Percentiles rank a stretch among this genome's conserved stretches.
Evolutionary conservation across 2,329 filamentous ascomycete species (phyloP).

Genomic region (Coccinonectria pachysandricola): DNA sequence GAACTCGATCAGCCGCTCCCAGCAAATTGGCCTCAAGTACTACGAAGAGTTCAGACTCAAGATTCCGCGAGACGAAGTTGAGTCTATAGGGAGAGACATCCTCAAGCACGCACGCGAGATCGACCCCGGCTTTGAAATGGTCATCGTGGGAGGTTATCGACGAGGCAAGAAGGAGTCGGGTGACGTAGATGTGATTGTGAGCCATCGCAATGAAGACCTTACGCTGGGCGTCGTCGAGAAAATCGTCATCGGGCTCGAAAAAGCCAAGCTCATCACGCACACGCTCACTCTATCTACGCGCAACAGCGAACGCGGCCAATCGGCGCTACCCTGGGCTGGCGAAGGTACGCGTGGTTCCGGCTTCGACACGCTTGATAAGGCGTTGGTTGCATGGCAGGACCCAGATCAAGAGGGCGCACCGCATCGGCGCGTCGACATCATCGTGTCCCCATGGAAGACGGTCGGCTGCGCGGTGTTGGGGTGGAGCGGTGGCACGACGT

Average conservation of each 20-base stretch:
- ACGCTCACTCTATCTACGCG: conserved; percentile 61
- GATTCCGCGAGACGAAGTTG: conserved; percentile 65
- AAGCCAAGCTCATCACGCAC: conserved; percentile 65
- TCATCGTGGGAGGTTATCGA: conserved; percentile 71
- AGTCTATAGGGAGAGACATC: conserved; percentile 54
- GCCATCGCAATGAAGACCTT: conserved; percentile 59
- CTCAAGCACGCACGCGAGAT: conserved; percentile 56
- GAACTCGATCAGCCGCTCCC: conserved; percentile 61
- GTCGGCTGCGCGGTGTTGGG: conserved; percentile 80
- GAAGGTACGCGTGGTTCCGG: conserved; percentile 37
- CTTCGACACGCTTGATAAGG: conserved; percentile 87
- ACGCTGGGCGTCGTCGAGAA: conserved; percentile 62
- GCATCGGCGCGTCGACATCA: conserved; percentile 85
- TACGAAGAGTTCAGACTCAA: conserved; percentile 72
- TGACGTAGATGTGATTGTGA: conserved; percentile 80
- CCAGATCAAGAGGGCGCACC: conserved; percentile 20
- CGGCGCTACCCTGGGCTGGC: conserved; percentile 43
- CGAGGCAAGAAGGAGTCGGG: conserved; percentile 64
- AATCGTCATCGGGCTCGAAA: conserved; percentile 63
- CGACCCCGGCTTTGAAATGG: conserved; percentile 42
- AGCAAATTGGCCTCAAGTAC: conserved; percentile 90
- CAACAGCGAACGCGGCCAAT: conserved; percentile 63
- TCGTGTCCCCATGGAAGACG: conserved; percentile 79
- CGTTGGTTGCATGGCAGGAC: conserved; percentile 79
- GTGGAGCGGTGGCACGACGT: conserved; percentile 84